Evolutionary conservation across 495 filamentous ascomycete genomes (phyloP), one percentile per base, ranked within the genome.

Genomic region (Stereocaulon alpinum): DNA sequence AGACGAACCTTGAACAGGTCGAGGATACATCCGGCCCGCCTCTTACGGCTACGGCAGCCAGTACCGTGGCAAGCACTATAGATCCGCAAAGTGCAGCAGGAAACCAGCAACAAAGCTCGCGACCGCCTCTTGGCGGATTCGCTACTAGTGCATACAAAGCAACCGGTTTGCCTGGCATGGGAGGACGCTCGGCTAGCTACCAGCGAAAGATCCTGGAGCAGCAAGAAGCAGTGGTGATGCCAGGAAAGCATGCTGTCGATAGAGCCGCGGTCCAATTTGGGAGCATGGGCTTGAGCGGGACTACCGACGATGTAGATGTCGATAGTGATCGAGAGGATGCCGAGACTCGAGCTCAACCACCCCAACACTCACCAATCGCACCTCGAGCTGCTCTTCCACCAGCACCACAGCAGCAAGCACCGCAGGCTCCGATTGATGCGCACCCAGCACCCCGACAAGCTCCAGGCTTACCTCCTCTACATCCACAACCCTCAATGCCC

Each of bases 181-280:
- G 77, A 41, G 64, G 63, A 17, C 84, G 91, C 47, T 84, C 84
- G 30, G 79, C 89, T 34, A 88, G 84, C 64, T 87, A 85, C 67
- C 84, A 91, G 68, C 84, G 91, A 30, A 84, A 88, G 62, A 80
- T 95, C 44, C 78, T 94, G 65, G 91, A 96, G 62, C 93, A 99
- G 67, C 91, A 92, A 68, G 94, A 99, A 70, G 89, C 91, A 18
- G 93, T 99, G 40, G 88, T 96, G 53, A 97, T 99, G 93, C 93
- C 93, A 34, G 90, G 89, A n/a, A 96, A 96, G 72, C 91, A 95
- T 65, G 91, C 90, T 42, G 88, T 98, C 10, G 91, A 96, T 69
- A 85, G 89, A 55, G 81, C 91, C 51, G 86, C 90, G n/a, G 89
- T 99, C 44, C 94, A 97, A 69, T 99, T 99, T 71, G 93, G 93